phyloP scores from a whole-genome alignment of 148 eudicot species.

The Hydrangea macrophylla region DNA sequence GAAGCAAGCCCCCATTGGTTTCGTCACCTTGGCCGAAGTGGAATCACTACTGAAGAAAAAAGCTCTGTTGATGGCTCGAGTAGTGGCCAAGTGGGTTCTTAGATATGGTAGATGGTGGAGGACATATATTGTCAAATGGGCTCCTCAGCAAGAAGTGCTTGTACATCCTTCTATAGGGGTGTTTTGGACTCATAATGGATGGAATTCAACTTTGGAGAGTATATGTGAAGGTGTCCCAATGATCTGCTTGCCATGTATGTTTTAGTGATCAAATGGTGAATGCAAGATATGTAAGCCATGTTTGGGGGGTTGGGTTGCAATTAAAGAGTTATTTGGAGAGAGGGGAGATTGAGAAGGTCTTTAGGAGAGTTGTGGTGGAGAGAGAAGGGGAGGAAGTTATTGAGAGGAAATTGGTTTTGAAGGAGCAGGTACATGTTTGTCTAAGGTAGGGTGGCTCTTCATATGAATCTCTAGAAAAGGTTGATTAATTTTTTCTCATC shows the following conservation, averaged over 20 bases:
- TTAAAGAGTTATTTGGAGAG: constrained; percentile 24
- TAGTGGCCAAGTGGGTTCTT: constrained; percentile 32
- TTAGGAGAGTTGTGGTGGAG: constrained; percentile 33
- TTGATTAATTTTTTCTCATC: constrained; percentile 10
- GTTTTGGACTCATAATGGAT: constrained; percentile 56
- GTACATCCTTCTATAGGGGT: constrained; percentile 46
- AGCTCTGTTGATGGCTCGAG: too few relatives aligned
- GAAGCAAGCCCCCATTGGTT: too few relatives aligned
- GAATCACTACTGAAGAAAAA: too few relatives aligned
- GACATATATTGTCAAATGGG: constrained; percentile 43
- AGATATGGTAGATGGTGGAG: constrained; percentile 18
- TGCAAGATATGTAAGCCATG: constrained; percentile 39
- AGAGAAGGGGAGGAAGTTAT: constrained; percentile 34
- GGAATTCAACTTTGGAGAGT: constrained; percentile 61
- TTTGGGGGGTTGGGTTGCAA: constrained; percentile 37
- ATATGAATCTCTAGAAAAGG: constrained; percentile 10
- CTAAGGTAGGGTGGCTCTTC: constrained; percentile 35
- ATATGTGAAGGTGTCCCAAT: constrained; percentile 57
- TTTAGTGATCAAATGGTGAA: constrained; percentile 40
- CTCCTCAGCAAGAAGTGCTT: constrained; percentile 53
- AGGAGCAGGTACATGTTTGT: constrained; percentile 25
- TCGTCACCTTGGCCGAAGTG: too few relatives aligned
- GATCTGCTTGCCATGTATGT: constrained; percentile 45
- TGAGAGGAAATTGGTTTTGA: constrained; percentile 21
- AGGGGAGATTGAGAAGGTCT: constrained; percentile 24